phyloP scores from a whole-genome alignment of 768 basidiomycete species.

The Kwoniella botswanensis region DNA sequence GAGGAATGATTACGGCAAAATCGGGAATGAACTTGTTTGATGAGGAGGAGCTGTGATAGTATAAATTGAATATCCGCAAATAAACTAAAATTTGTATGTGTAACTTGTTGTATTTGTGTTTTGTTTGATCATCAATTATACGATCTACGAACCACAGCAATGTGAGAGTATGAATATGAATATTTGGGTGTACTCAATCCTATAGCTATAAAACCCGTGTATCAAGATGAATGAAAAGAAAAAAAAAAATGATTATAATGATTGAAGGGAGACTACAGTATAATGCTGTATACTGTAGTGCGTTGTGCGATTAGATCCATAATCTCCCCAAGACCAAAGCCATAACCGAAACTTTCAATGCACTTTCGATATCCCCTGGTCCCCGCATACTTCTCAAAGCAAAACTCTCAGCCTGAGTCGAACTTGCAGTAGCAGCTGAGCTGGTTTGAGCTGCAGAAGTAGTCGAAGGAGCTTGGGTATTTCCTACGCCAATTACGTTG shows the following conservation, averaged over 20 bases:
- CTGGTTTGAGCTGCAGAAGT: not conserved
- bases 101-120: too few relatives aligned
- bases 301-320: conserved; percentile 2
- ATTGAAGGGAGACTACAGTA: not conserved
- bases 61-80: too few relatives aligned
- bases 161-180: not conserved
- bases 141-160: too few relatives aligned
- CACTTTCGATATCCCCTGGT: not conserved
- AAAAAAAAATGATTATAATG: not conserved
- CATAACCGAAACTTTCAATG: conserved; percentile 2
- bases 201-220: not conserved
- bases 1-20: not conserved
- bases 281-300: not conserved
- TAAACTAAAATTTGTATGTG: too few relatives aligned
- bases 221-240: not conserved
- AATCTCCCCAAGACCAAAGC: conserved; percentile 7
- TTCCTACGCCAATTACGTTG: conserved; percentile 17
- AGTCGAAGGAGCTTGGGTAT: not conserved
- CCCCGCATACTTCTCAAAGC: not conserved
- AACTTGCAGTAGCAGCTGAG: conserved; percentile 6
- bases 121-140: too few relatives aligned
- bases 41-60: too few relatives aligned
- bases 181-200: not conserved
- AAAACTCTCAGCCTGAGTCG: conserved; percentile 3
- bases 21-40: too few relatives aligned